phyloP scores from a whole-genome alignment of 257 asterid species.

The Gardenia jasminoides region DNA sequence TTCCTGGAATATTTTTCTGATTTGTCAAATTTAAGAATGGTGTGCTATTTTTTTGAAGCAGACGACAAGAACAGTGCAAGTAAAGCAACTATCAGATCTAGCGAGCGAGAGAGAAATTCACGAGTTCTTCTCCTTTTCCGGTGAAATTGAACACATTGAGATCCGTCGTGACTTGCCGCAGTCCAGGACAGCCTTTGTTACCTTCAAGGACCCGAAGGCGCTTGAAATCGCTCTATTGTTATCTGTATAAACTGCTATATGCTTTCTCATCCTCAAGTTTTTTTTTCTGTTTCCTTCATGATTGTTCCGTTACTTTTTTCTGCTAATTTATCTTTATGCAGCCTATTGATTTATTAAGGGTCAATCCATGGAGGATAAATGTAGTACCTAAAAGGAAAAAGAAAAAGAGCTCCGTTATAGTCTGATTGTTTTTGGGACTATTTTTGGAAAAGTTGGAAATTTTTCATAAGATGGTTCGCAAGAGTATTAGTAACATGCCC shows the following conservation, averaged over 20 bases:
- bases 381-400: background rate
- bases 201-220: constrained; percentile 85
- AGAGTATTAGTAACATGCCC: background rate
- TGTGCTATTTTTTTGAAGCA: constrained; percentile 11
- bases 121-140: constrained; percentile 95
- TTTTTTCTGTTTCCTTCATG: background rate
- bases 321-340: background rate
- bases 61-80: constrained; percentile 69
- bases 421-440: background rate
- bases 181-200: constrained; percentile 71
- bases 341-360: background rate
- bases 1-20: background rate
- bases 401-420: background rate
- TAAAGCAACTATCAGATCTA: constrained; percentile 77
- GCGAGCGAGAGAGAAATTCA: constrained; percentile 86
- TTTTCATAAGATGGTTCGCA: background rate
- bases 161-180: constrained; percentile 67
- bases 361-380: background rate
- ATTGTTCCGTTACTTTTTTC: background rate
- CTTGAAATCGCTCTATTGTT: constrained; percentile 88
- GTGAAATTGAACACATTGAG: constrained; percentile 83
- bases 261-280: background rate
- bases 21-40: constrained; percentile 3
- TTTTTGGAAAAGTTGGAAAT: background rate
- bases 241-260: constrained; percentile 50